phyloP scores from a whole-genome alignment of 345 rosid species.

The Sisymbrium irio region DNA sequence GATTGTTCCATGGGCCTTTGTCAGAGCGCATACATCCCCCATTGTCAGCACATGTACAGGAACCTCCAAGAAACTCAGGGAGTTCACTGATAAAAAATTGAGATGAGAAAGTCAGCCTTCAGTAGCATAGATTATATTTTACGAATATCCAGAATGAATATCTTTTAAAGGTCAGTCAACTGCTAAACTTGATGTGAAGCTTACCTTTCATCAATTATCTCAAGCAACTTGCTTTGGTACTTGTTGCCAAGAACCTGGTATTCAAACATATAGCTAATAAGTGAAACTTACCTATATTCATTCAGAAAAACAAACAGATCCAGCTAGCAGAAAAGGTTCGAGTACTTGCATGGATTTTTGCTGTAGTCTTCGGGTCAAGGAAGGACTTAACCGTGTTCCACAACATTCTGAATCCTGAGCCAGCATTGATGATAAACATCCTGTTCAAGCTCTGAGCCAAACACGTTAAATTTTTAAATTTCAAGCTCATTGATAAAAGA shows the following conservation, averaged over 20 bases:
- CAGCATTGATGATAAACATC: slow-evolving; percentile 99
- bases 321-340: not conserved
- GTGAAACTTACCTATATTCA: slow-evolving; percentile 15
- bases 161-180: not conserved
- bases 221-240: slow-evolving; percentile 92
- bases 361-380: slow-evolving; percentile 96
- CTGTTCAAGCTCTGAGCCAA: slow-evolving; percentile 74
- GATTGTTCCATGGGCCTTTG: slow-evolving; percentile 93
- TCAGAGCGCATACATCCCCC: slow-evolving; percentile 95
- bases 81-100: slow-evolving; percentile 54
- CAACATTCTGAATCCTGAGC: slow-evolving; percentile 97
- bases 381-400: slow-evolving; percentile 94
- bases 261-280: not conserved
- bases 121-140: not conserved
- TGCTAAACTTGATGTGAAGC: not conserved
- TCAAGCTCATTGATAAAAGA: not conserved
- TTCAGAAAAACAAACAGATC: not conserved
- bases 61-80: slow-evolving; percentile 89
- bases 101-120: slow-evolving; percentile 11
- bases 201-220: slow-evolving; percentile 78
- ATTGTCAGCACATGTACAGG: slow-evolving; percentile 76
- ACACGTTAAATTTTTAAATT: not conserved
- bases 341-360: slow-evolving; percentile 80
- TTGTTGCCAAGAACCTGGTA: slow-evolving; percentile 91
- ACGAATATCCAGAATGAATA: not conserved